Percentiles rank a stretch among this genome's conserved stretches.
Conservation (phyloP, 768 basidiomycete genomes). For the Inosperma sp. region DNA sequence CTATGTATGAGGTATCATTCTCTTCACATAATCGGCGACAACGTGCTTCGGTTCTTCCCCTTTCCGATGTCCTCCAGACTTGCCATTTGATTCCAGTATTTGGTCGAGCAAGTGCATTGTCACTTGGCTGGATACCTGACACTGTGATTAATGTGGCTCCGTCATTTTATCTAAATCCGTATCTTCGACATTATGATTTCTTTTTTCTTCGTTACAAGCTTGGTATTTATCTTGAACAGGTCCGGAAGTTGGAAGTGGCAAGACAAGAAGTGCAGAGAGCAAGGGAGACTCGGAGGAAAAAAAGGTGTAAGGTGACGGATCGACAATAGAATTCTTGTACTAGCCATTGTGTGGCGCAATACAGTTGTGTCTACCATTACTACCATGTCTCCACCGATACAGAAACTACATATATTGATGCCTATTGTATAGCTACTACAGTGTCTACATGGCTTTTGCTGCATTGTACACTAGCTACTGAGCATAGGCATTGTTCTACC, state of each 20-base stretch:
- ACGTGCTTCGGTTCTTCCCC: slow-evolving; percentile 9
- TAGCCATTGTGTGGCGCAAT: not conserved
- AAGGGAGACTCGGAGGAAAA: not conserved
- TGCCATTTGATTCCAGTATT: slow-evolving; percentile 17
- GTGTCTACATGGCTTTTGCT: too few relatives aligned
- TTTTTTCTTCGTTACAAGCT: slow-evolving; percentile 20
- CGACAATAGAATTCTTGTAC: not conserved
- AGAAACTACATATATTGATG: not conserved
- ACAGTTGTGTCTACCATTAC: not conserved
- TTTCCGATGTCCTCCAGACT: slow-evolving; percentile 1
- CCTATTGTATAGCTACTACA: not conserved
- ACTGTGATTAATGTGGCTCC: slow-evolving; percentile 18
- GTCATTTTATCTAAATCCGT: slow-evolving; percentile 28
- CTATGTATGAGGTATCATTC: slow-evolving; percentile 6
- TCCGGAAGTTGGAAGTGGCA: not conserved
- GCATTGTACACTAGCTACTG: not conserved
- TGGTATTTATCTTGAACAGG: not conserved
- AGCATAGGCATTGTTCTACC: not conserved
- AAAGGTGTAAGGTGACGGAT: not conserved
- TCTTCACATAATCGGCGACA: slow-evolving; percentile 8
- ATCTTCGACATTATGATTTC: slow-evolving; percentile 28
- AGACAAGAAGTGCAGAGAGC: not conserved
- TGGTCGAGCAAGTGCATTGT: not conserved
- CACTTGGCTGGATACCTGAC: slow-evolving; percentile 14
- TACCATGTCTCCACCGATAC: not conserved